A percentile compares a stretch with the other conserved stretches of the same genome.
phyloP scores from a whole-genome alignment of 176 grass and related monocot species.

The Hyparrhenia diplandra region DNA sequence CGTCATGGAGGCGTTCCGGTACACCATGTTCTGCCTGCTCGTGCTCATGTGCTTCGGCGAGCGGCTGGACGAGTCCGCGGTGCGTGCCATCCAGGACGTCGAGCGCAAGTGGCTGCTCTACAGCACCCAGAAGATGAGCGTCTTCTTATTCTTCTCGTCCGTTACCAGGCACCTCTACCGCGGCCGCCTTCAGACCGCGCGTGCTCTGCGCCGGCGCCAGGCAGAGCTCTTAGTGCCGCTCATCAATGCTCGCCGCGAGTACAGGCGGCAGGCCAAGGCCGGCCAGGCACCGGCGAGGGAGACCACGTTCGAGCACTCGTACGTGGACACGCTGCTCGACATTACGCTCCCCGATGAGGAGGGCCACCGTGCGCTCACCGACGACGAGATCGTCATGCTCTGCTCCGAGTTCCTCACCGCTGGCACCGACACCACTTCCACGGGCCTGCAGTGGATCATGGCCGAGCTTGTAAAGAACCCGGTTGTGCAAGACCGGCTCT shows the following conservation, averaged over 20 bases:
- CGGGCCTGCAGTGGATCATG: slow-evolving; percentile 74
- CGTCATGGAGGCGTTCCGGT: slow-evolving; percentile 40
- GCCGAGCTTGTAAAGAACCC: slow-evolving; percentile 71
- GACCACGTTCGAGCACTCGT: slow-evolving; percentile 39
- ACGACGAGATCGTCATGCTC: slow-evolving; percentile 48
- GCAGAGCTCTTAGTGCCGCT: slow-evolving; percentile 31
- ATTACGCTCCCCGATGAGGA: slow-evolving; percentile 33
- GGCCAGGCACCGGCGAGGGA: background rate
- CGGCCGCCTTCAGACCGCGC: background rate
- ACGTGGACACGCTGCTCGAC: slow-evolving; percentile 62
- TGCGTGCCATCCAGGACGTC: slow-evolving; percentile 32
- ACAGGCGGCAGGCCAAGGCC: background rate
- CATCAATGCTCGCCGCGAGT: slow-evolving; percentile 20
- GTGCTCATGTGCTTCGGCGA: slow-evolving; percentile 77
- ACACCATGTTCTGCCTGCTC: slow-evolving; percentile 58
- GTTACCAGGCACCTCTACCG: slow-evolving; percentile 41
- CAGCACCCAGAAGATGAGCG: slow-evolving; percentile 5
- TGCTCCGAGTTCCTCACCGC: slow-evolving; percentile 69
- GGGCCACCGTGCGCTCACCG: slow-evolving; percentile 35
- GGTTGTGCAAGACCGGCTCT: slow-evolving; percentile 34
- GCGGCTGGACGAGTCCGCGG: slow-evolving; percentile 41
- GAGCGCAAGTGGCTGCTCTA: slow-evolving; percentile 30
- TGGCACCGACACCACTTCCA: slow-evolving; percentile 64
- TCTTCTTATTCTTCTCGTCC: slow-evolving; percentile 35
- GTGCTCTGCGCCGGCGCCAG: background rate